Base-by-base conservation (phyloP, 2,329 filamentous ascomycete genomes). In the Trichoderma koningiopsis region DNA sequence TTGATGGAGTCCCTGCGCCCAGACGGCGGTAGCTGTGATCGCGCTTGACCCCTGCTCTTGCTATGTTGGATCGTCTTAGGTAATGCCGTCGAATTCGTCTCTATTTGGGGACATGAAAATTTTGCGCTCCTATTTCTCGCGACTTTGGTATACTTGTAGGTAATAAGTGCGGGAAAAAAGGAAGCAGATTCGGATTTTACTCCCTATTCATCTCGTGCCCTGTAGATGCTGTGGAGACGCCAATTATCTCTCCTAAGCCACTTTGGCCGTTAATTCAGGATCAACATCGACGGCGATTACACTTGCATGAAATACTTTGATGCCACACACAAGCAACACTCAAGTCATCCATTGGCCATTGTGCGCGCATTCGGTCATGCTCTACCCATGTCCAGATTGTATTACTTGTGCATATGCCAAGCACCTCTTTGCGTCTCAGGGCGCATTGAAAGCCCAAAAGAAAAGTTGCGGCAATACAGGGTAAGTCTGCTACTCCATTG, bases 271-370 rank as follows among this genome's bases (percentile, higher is more conserved):
- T 22, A 11, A 27, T 35, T 56, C 27, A 43, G 52, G 62, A 65
- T 65, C 52, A 49, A 65, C 62, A 57, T 65, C 27, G 62, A 65
- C 62, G 62, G 56, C 24, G 35, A 24, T 35, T 57, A 65, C 35
- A 24, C n/a, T 57, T 40, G 22, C 49, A 14, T 13, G 4, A 13
- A 43, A n/a, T 6, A 19, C 40, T 7, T 19, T 19, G 40, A 22
- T 24, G 19, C 24, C 13, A 37, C 31, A 16, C 35, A 22, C 43
- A 22, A 24, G 47, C 61, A 33, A 11, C 31, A 22, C 33, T 53
- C 14, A 10, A 22, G 49, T 53, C 24, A 11, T 33, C 19, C 16
- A 64, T 13, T 49, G 19, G 43, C n/a, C 43, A 22, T 11, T 22
- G 33, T 40, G 33, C 47, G 22, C 31, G 11, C 47, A 11, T 33